Evolutionary conservation across 495 filamentous ascomycete species (phyloP).

Genomic region (Xylaria flabelliformis): DNA sequence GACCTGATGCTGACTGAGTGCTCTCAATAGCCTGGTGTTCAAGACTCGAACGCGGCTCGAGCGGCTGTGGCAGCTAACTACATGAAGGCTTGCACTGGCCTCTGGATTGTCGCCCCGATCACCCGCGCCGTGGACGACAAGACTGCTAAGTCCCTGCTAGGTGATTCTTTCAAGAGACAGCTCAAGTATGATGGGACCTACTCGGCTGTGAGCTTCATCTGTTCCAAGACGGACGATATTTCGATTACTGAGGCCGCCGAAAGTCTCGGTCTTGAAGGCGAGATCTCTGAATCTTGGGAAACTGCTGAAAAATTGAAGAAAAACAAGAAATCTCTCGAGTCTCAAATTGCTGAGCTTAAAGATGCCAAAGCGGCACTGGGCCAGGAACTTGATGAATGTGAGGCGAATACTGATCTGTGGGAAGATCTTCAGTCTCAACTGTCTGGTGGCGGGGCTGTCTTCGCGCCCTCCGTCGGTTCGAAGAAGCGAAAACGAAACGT

Average conservation of each 20-base stretch:
- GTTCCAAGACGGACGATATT: conserved; percentile 74
- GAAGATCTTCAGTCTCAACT: conserved; percentile 53
- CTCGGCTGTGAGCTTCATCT: conserved; percentile 66
- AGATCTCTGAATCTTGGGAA: conserved; percentile 39
- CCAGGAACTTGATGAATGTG: conserved; percentile 49
- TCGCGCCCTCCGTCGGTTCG: conserved; percentile 45
- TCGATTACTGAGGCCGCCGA: conserved; percentile 44
- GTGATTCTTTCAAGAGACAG: conserved; percentile 67
- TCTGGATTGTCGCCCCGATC: conserved; percentile 72
- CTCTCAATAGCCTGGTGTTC: conserved; percentile 58
- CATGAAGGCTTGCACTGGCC: conserved; percentile 60
- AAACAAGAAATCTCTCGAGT: conserved; percentile 45
- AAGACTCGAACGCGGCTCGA: conserved; percentile 70
- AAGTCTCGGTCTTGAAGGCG: conserved; percentile 53
- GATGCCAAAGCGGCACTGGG: not conserved
- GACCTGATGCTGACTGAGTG: conserved; percentile 8
- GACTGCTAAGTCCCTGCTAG: conserved; percentile 64
- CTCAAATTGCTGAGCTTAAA: conserved; percentile 37
- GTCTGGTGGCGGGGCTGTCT: conserved; percentile 57
- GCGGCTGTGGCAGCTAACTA: conserved; percentile 66
- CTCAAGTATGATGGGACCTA: conserved; percentile 68
- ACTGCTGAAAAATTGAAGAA: conserved; percentile 26
- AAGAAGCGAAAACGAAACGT: conserved; percentile 44
- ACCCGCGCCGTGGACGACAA: conserved; percentile 71
- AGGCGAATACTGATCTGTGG: conserved; percentile 49